Evolutionary conservation across 257 asterid species (phyloP), one percentile per base, ranked within the genome.

Genomic region (Catharanthus roseus): DNA sequence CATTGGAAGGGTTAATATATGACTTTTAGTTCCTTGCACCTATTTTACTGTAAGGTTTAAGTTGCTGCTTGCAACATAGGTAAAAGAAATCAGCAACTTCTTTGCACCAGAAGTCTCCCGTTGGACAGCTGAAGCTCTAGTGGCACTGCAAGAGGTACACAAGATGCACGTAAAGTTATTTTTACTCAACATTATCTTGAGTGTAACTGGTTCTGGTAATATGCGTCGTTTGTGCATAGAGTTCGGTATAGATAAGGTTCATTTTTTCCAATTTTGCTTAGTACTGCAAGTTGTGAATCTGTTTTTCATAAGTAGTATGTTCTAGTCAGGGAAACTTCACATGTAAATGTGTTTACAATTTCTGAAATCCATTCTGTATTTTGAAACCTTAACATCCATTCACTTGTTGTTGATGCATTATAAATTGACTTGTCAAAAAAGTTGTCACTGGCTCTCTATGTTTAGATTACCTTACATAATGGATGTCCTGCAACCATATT

Each of bases 141-240:
- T 85, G 66, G 96, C 92, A 72, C 86, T 95, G 78, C 99, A 91
- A 77, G 97, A 95, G 99, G 99, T 95, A 91, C 47, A 8, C 36
- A 24, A 12, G 10, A 33, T 71, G 58, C 74, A 44, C 72, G n/a
- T 24, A 5, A 10, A 41, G 58, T 23, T 51, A 15, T 19, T 31
- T 49, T 53, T 26, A 60, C 71, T 73, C 8, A n/a, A 28, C 5
- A 3, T 39, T 65, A 16, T 73, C 56, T 21, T 39, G 36, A 24
- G 6, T 53, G 3, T 34, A 24, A 28, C 9, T 24, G 28, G 19
- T 61, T 45, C 39, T 60, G 3, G 23, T n/a, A 18, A 38, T 51
- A 3, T 64, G 71, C 13, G 4, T 18, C 28, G 36, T 50, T 50
- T 63, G 10, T 44, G 7, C 16, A 5, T 15, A 1, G 18, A 38